Conservation (phyloP, 768 basidiomycete species). For the Lanmaoa pseudosensibilis region DNA sequence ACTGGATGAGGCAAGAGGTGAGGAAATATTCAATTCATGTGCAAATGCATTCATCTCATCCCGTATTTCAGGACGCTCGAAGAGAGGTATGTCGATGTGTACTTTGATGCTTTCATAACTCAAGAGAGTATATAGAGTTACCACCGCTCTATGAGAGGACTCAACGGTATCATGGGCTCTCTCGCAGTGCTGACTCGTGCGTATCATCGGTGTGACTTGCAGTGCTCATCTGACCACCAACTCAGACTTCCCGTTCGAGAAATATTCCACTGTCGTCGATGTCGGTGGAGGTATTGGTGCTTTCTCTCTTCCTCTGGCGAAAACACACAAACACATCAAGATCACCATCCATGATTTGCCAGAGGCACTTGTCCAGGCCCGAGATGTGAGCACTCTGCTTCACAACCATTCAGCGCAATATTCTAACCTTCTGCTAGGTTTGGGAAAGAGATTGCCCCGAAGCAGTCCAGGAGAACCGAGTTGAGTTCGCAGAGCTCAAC, state of each 20-base stretch:
- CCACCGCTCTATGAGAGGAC: slow-evolving; percentile 26
- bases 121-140: slow-evolving; percentile 14
- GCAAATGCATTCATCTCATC: background rate
- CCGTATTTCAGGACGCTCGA: slow-evolving; percentile 10
- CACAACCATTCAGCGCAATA: no score
- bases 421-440: slow-evolving; percentile 14
- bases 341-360: slow-evolving; percentile 35
- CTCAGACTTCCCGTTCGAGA: slow-evolving; percentile 35
- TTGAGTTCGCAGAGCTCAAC: slow-evolving; percentile 31
- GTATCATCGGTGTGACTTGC: background rate
- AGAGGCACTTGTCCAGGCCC: slow-evolving; percentile 22
- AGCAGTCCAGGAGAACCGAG: slow-evolving; percentile 23
- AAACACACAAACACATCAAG: slow-evolving; percentile 29
- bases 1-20: slow-evolving; percentile 26
- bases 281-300: slow-evolving; percentile 37
- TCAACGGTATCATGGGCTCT: slow-evolving; percentile 25
- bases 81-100: slow-evolving; percentile 17
- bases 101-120: background rate
- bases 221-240: background rate
- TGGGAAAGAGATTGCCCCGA: slow-evolving; percentile 28
- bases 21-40: background rate
- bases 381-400: slow-evolving; percentile 5
- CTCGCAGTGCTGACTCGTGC: slow-evolving; percentile 25
- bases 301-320: slow-evolving; percentile 31
- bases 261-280: slow-evolving; percentile 33